Percentiles rank a stretch among this genome's conserved stretches.
Evolutionary conservation across 495 filamentous ascomycete species (phyloP).

Genomic region (Penicillium pancosmium): DNA sequence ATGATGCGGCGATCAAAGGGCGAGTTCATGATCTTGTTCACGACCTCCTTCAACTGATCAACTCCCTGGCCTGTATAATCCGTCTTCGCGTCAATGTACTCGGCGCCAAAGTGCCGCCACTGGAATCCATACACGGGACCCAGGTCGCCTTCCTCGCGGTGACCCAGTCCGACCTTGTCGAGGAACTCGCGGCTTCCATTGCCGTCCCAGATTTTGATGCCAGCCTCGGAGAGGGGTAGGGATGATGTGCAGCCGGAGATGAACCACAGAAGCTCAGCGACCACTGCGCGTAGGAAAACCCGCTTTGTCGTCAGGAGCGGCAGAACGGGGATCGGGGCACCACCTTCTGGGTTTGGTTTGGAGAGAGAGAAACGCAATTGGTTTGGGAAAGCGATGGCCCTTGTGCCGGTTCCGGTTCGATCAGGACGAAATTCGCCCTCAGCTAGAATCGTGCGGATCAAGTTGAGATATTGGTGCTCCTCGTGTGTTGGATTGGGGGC

Average conservation of each 20-base stretch:
- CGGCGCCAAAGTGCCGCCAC: constrained; percentile 96
- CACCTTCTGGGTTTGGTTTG: constrained; percentile 43
- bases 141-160: constrained; percentile 84
- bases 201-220: constrained; percentile 97
- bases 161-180: constrained; percentile 75
- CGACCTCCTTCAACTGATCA: constrained; percentile 86
- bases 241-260: constrained; percentile 81
- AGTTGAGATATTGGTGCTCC: constrained; percentile 75
- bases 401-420: constrained; percentile 90
- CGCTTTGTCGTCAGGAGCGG: constrained; percentile 96
- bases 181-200: constrained; percentile 90
- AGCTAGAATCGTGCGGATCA: constrained; percentile 74
- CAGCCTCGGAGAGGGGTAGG: constrained; percentile 67
- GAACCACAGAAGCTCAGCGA: constrained; percentile 97
- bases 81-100: constrained; percentile 74
- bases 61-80: constrained; percentile 90
- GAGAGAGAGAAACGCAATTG: constrained; percentile 86
- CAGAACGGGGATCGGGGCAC: constrained; percentile 59
- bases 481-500: constrained; percentile 21
- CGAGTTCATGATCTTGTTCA: constrained; percentile 75
- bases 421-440: constrained; percentile 82
- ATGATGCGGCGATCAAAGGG: constrained; percentile 91
- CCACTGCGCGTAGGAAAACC: constrained; percentile 87
- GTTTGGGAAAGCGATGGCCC: constrained; percentile 82
- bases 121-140: constrained; percentile 98